Conservation (phyloP, 805 yeast species). For the Debaryomyces prosopidis region DNA sequence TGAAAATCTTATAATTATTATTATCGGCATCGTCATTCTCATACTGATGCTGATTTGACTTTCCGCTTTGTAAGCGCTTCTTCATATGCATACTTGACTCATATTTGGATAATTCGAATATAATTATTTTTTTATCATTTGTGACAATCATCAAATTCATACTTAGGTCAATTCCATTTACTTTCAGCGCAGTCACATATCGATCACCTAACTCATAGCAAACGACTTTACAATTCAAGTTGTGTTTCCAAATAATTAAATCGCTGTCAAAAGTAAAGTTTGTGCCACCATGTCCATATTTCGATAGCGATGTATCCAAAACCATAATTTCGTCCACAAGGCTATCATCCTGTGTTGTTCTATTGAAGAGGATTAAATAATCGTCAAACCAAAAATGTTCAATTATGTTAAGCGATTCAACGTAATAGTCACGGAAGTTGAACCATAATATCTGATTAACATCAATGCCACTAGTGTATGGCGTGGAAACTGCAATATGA, state of each 20-base stretch:
- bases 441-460: constrained; percentile 41
- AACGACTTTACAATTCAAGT: constrained; percentile 25
- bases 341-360: constrained; percentile 19
- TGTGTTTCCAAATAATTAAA: constrained; percentile 38
- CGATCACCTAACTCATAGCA: constrained; percentile 15
- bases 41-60: constrained; percentile 2
- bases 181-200: neutral
- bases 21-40: neutral
- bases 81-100: neutral
- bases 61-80: constrained; percentile 5
- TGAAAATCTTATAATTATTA: constrained; percentile 24
- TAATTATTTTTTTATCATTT: constrained; percentile 26
- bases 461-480: constrained; percentile 18
- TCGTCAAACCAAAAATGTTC: constrained; percentile 37
- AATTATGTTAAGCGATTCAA: constrained; percentile 34
- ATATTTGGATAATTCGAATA: constrained; percentile 22
- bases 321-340: constrained; percentile 38
- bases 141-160: constrained; percentile 27
- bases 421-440: constrained; percentile 32
- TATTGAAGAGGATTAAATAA: constrained; percentile 33
- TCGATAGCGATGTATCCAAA: constrained; percentile 29
- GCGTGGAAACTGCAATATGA: constrained; percentile 30
- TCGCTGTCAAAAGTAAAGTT: constrained; percentile 37
- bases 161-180: neutral
- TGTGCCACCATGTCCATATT: constrained; percentile 32